Evolutionary conservation across 2,329 filamentous ascomycete species (phyloP), one percentile per base, ranked within the genome.

Genomic region (Alternaria triticimaculans): DNA sequence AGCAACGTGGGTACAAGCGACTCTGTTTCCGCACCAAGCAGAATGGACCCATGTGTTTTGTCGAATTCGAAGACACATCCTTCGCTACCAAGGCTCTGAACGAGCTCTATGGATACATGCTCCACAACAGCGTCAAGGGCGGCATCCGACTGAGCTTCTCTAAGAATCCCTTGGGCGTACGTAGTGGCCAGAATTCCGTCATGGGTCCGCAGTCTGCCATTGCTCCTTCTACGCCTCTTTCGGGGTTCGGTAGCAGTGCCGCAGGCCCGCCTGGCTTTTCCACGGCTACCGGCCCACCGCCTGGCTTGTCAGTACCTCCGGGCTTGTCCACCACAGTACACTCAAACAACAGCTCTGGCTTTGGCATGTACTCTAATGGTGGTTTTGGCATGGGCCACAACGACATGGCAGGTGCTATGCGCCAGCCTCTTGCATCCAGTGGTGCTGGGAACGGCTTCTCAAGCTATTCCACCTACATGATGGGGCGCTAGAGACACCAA

Each of bases 21-120:
- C 88, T 99, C 8, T 97, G 94, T 77, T 97, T 97, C 85, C 88
- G 95, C 33, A 96, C 94, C 58, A 98, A 98, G 83, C 89, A 92
- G 69, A 97, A 97, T 72, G 95, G 95, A 0, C 95, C 95, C 2
- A 98, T 98, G 94, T 98, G 96, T 78, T 98, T 98, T 80, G 96
- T 99, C 41, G 96, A 99, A 80, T 99, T 98, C 72, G 95, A 98
- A 75, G 94, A 97, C 73, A 87, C 97, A 11, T 92, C 92, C 2
- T 95, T 93, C 75, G 95, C 96, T 1, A 97, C 95, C 45, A 97
- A 96, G 80, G 91, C 94, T 1, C 86, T 98, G 3, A 89, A 94
- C 68, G 93, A 97, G 60, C 86, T 98, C 2, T 97, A 98, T 74
- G 96, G 96, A 0, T 89, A 91, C 54, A 89, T 88, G 53, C 86